Base-by-base conservation (phyloP, 2,329 filamentous ascomycete genomes). In the Xylaria sp. region DNA sequence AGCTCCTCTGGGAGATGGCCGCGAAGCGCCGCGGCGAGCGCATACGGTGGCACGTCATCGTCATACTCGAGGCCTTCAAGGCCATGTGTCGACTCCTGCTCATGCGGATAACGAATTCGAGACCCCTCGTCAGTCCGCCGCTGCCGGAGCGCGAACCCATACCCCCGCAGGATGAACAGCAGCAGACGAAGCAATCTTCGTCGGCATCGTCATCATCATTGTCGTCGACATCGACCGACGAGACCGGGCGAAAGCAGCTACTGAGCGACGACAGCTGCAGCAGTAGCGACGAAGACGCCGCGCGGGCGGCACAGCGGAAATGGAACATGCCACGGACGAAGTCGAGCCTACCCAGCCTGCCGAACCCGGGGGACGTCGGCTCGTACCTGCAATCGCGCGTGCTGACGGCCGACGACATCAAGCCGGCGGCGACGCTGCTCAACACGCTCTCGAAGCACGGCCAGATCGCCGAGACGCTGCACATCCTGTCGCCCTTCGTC, bases 241-340 rank as follows among this genome's bases (percentile, higher is more conserved):
- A 30, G 4, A 30, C 4, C 23, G 23, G 23, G 5, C 23, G 23
- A 5, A 69, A 64, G 55, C 71, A 73, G 55, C 57, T 72, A 49
- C 71, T 72, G 70, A 70, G 71, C 54, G 71, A 77, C 7, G 76
- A 77, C 5, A 68, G 70, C 23, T 30, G 23, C 3, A 71, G 37
- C 11, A 42, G 37, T 13, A 42, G 37, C 37, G 37, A 42, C 11
- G 37, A 13, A 42, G 37, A 42, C 9, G 11, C 37, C 37, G 11
- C 11, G 6, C 8, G 37, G 11, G 11, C 37, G 2, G 37, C 37
- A 3, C 37, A 78, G 58, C 81, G 79, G 63, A 86, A 86, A 65
- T 97, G 93, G 90, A 84, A 83, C 11, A 97, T 99, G 93, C 93
- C 93, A n/a, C 83, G 94, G 60, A 99, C 94, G 0, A 91, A 92